Base-by-base conservation (phyloP, 768 basidiomycete species). In the Pleurotus eryngii region DNA sequence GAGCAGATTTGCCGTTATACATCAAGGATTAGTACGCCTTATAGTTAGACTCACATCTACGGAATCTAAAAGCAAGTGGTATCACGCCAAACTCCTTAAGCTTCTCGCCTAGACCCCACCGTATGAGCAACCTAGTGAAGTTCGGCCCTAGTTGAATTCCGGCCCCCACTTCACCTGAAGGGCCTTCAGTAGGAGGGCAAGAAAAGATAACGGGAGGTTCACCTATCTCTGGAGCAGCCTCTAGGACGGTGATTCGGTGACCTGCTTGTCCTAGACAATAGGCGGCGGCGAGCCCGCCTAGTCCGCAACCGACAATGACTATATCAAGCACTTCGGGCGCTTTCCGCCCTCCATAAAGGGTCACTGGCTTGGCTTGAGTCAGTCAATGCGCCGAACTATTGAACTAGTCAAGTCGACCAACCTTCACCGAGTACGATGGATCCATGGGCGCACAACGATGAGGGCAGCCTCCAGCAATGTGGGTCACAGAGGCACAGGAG, bases 91-190 rank as follows among this genome's bases (percentile, higher is more conserved):
- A 43, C 47, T 70, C 61, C 4, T 73, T 65, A 5, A 84, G 66
- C 26, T 72, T 68, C 1, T 77, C 70, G 0, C 68, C 72, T 4
- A 83, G 70, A 15, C 82, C 82, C 81, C 82, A 84, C 1, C 79
- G 71, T 37, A 76, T 69, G 50, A 84, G 67, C 8, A 82, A 70
- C n/a, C 76, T 68, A 17, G 70, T 72, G 14, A 81, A 43, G 60
- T 81, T 81, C 17, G 71, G 70, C 3, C 62, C 56, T 12, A 80
- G 63, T 63, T 82, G 81, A 37, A 83, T 82, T 9, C 81, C 81
- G 3, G 81, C 81, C 2, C 82, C 81, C 5, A 80, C 72, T 56
- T 81, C 80, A 1, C 72, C 51, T 54, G 39, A 38, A 40, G 26
- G 39, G 3, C 14, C 24, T 48, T 15, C 15, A 24, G n/a, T 48